Conservation (phyloP, 257 asterid genomes). For the Cynanchum wilfordii region DNA sequence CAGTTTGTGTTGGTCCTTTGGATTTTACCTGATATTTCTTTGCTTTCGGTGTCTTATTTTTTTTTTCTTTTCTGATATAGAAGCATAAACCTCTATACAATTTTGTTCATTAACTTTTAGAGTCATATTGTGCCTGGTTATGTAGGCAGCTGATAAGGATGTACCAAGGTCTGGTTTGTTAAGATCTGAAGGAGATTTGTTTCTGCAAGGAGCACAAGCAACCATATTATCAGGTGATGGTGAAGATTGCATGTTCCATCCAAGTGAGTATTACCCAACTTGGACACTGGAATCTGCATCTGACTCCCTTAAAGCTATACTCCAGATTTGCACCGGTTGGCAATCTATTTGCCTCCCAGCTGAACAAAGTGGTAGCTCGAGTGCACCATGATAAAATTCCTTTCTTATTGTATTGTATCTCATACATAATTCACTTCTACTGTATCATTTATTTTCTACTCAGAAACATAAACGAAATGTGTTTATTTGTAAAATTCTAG, state of each 20-base stretch:
- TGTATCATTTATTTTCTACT: neutral
- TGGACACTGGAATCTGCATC: slow-evolving; percentile 76
- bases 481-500: neutral
- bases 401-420: neutral
- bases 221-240: slow-evolving; percentile 32
- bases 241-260: slow-evolving; percentile 54
- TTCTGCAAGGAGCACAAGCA: slow-evolving; percentile 54
- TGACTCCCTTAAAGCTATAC: slow-evolving; percentile 59
- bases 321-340: slow-evolving; percentile 82
- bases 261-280: slow-evolving; percentile 55
- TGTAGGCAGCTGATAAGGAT: slow-evolving; percentile 67
- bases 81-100: neutral
- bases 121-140: slow-evolving; percentile 7
- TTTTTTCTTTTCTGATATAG: neutral
- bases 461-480: neutral
- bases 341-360: slow-evolving; percentile 39
- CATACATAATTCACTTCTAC: neutral
- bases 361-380: slow-evolving; percentile 16
- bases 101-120: neutral
- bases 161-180: slow-evolving; percentile 58
- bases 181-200: slow-evolving; percentile 79
- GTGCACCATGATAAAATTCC: neutral
- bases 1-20: neutral
- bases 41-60: neutral
- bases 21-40: neutral